These are phyloP conservation scores for Rhizopogon salebrosus DNA, from an alignment of 768 basidiomycete species.

Conservation along the genomic window DNA sequence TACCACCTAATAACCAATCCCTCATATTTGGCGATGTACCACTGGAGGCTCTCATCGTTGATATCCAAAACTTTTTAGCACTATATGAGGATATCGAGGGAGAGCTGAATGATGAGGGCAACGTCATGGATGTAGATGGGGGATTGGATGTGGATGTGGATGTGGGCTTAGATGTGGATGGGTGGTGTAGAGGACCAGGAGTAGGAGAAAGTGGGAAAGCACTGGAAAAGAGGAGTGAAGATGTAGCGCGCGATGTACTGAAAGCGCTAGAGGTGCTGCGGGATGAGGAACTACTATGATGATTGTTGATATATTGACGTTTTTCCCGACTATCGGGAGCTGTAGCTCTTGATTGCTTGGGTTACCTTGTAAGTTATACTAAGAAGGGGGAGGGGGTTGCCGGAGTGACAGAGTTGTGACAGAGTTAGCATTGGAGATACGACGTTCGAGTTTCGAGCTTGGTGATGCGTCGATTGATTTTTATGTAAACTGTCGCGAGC, in stretches of 20 bases:
- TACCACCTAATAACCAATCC: slow-evolving; percentile 29
- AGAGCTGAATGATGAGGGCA: slow-evolving; percentile 6
- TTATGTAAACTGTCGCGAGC: too few species aligned
- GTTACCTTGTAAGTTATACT: too few species aligned
- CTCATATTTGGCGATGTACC: slow-evolving; percentile 25
- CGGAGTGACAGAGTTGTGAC: too few species aligned
- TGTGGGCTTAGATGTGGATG: background rate
- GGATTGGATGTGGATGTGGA: background rate
- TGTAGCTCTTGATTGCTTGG: too few species aligned
- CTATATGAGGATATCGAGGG: slow-evolving; percentile 33
- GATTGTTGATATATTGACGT: slow-evolving; percentile 14
- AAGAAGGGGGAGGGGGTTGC: too few species aligned
- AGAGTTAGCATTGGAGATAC: too few species aligned
- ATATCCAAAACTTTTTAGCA: slow-evolving; percentile 36
- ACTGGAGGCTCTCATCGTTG: slow-evolving; percentile 28
- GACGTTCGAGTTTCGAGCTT: too few species aligned
- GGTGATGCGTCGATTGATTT: too few species aligned
- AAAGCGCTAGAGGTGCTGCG: slow-evolving; percentile 43
- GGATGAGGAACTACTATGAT: slow-evolving; percentile 7
- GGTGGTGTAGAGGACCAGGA: background rate
- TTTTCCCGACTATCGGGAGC: too few species aligned
- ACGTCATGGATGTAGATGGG: background rate
- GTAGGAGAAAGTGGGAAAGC: slow-evolving; percentile 3
- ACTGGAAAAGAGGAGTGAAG: slow-evolving; percentile 32
- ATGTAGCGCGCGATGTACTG: slow-evolving; percentile 46